These are phyloP conservation scores for Artemisia argyi DNA, from an alignment of 129 eudicot species.

Conservation along the genomic window DNA sequence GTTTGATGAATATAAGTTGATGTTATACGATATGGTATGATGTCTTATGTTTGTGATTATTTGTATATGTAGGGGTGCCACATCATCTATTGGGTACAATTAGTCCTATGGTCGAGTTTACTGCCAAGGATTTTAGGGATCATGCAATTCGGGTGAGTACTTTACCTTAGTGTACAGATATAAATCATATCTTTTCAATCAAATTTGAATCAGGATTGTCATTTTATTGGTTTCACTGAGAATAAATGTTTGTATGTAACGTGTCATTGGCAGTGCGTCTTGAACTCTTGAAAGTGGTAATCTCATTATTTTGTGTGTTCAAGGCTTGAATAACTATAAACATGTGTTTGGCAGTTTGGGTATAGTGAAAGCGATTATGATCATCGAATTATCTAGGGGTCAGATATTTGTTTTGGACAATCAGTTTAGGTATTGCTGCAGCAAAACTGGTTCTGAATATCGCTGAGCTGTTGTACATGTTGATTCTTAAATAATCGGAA, in stretches of 20 bases:
- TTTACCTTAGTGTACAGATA: slow-evolving; percentile 3
- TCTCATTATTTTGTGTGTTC: neutral
- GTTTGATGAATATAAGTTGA: neutral
- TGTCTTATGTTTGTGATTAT: neutral
- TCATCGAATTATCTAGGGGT: neutral
- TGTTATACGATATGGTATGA: neutral
- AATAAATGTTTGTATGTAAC: neutral
- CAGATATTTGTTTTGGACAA: neutral
- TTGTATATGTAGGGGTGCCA: slow-evolving; percentile 35
- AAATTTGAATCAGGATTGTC: neutral
- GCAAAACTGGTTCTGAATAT: neutral
- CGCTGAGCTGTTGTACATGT: neutral
- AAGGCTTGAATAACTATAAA: neutral
- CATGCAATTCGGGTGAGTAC: slow-evolving; percentile 59
- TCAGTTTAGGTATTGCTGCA: neutral
- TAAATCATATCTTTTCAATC: neutral
- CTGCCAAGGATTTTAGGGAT: slow-evolving; percentile 84
- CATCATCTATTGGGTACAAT: slow-evolving; percentile 92
- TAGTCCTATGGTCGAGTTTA: slow-evolving; percentile 74
- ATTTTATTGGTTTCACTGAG: neutral
- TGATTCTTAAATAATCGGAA: neutral
- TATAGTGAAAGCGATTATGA: neutral
- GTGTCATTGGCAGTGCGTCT: neutral
- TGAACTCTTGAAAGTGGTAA: neutral
- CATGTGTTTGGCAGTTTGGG: neutral